Conservation (phyloP, 768 basidiomycete genomes). For the Mrakia blollopis region DNA sequence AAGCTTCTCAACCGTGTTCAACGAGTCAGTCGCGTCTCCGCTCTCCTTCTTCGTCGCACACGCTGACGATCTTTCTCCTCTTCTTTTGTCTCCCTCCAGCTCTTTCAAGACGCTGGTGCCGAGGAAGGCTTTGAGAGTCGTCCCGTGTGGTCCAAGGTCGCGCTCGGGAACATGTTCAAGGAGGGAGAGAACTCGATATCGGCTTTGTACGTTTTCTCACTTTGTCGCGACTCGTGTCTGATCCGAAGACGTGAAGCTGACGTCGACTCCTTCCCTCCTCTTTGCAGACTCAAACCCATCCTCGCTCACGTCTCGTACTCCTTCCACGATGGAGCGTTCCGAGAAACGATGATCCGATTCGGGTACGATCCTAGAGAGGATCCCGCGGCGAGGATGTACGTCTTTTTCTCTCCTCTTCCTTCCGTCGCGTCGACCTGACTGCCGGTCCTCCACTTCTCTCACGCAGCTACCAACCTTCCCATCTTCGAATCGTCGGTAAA, state of each 20-base stretch:
- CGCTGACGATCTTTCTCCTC: background rate
- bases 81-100: background rate
- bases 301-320: constrained; percentile 78
- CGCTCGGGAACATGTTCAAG: constrained; percentile 23
- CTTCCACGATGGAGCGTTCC: constrained; percentile 90
- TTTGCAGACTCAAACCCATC: constrained; percentile 68
- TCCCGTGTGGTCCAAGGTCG: constrained; percentile 24
- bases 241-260: background rate
- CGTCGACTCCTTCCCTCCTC: background rate
- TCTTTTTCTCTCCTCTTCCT: constrained; percentile 24
- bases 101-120: constrained; percentile 26
- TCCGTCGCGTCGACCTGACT: background rate
- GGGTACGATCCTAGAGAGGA: constrained; percentile 84
- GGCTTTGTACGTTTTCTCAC: background rate
- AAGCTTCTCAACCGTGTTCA: background rate
- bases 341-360: constrained; percentile 78
- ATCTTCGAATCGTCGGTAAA: constrained; percentile 82
- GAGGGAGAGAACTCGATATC: constrained; percentile 8
- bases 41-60: background rate
- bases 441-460: background rate
- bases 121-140: constrained; percentile 12
- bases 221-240: too few relatives aligned
- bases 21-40: background rate
- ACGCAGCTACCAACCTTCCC: constrained; percentile 79
- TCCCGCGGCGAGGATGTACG: constrained; percentile 68